Percentiles rank a stretch among this genome's conserved stretches.
Evolutionary conservation across 2,329 filamentous ascomycete species (phyloP).

Genomic region (Aspergillus amoenus): DNA sequence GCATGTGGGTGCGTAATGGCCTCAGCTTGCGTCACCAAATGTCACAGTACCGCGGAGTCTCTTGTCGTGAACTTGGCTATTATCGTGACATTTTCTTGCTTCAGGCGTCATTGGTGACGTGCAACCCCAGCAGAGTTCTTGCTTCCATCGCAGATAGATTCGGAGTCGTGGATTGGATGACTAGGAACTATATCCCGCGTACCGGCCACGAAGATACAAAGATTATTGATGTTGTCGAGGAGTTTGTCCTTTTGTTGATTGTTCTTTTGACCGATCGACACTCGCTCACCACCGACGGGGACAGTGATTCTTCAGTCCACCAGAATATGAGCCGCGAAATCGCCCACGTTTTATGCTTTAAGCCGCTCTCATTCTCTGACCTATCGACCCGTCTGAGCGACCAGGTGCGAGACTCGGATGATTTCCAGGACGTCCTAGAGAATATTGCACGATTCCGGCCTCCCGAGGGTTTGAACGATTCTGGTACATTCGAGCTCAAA

Average conservation of each 20-base stretch:
- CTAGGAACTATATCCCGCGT: conserved; percentile 72
- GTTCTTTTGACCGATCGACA: conserved; percentile 86
- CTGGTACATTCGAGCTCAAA: conserved; percentile 91
- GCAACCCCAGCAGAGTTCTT: conserved; percentile 77
- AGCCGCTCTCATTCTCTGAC: conserved; percentile 91
- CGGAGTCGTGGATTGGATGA: conserved; percentile 83
- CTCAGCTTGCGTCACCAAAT: conserved; percentile 95
- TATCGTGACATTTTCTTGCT: conserved; percentile 93
- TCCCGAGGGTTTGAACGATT: conserved; percentile 87
- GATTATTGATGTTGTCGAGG: conserved; percentile 89
- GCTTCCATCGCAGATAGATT: conserved; percentile 91
- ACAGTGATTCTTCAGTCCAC: conserved; percentile 53
- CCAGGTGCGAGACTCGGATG: conserved; percentile 82
- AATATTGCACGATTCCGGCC: conserved; percentile 86
- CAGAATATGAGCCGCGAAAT: conserved; percentile 84
- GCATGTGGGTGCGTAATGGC: conserved; percentile 98
- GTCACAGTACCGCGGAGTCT: conserved; percentile 85
- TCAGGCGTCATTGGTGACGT: conserved; percentile 85
- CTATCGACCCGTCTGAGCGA: conserved; percentile 83
- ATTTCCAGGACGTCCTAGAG: conserved; percentile 79
- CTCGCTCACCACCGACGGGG: conserved; percentile 55
- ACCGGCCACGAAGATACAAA: conserved; percentile 81
- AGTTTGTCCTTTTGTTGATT: conserved; percentile 91
- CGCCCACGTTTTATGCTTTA: conserved; percentile 92
- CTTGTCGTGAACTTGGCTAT: conserved; percentile 86